phyloP scores from a whole-genome alignment of 2,329 filamentous ascomycete genomes.

The Phoma herbarum region DNA sequence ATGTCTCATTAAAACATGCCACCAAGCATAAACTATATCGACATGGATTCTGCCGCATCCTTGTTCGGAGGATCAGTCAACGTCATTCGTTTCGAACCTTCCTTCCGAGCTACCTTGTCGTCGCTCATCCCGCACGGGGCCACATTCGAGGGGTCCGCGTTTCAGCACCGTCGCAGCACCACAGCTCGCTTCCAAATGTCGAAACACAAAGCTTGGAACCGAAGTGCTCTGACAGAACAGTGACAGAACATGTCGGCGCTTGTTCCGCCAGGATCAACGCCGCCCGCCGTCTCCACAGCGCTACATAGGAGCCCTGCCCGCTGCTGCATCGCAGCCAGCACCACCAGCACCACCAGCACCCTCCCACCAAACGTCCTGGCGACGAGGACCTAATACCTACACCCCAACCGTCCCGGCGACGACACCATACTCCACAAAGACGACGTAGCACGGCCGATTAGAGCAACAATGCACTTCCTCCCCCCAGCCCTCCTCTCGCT shows the following conservation, averaged over 20 bases:
- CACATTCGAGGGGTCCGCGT: conserved; percentile 19
- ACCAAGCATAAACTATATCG: conserved; percentile 2
- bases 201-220: conserved; percentile 15
- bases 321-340: too few species aligned
- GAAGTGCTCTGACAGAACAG: background rate
- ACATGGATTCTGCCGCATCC: background rate
- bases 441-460: too few species aligned
- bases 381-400: background rate
- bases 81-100: conserved; percentile 5
- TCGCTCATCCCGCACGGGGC: background rate
- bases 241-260: conserved; percentile 4
- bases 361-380: background rate
- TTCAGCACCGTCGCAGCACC: conserved; percentile 44
- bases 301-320: too few species aligned
- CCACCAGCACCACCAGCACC: background rate
- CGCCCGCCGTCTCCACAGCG: too few species aligned
- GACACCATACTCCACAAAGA: too few species aligned
- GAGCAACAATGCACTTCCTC: conserved; percentile 30
- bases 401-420: background rate
- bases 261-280: background rate
- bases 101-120: background rate
- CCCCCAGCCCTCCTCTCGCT: conserved; percentile 34
- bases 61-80: background rate
- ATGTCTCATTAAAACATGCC: background rate
- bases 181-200: conserved; percentile 28